Percentiles rank a stretch among this genome's conserved stretches.
These are phyloP conservation scores for Metahyphopichia silvanorum DNA, from an alignment of 805 yeast genomes.

Conservation along the genomic window DNA sequence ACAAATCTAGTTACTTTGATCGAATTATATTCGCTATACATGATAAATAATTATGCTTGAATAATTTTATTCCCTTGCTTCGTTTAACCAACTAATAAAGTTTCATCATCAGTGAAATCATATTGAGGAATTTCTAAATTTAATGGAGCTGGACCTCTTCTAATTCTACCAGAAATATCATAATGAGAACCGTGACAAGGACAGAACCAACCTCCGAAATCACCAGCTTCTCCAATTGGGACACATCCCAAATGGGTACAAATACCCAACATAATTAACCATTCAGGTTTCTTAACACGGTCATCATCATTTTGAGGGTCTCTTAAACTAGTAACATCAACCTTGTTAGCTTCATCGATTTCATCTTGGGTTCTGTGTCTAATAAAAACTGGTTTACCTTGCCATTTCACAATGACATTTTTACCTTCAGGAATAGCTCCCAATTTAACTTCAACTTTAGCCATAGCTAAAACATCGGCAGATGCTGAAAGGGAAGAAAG, in stretches of 20 bases:
- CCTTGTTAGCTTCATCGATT: slow-evolving; percentile 88
- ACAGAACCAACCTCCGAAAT: slow-evolving; percentile 99
- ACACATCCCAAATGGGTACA: slow-evolving; percentile 99
- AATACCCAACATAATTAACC: slow-evolving; percentile 99
- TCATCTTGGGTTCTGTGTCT: slow-evolving; percentile 96
- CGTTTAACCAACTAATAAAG: slow-evolving; percentile 80
- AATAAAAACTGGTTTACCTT: slow-evolving; percentile 99
- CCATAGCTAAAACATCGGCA: slow-evolving; percentile 98
- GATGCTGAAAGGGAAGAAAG: slow-evolving; percentile 94
- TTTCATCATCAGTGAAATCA: slow-evolving; percentile 73
- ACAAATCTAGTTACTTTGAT: no score
- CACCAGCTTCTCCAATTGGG: slow-evolving; percentile 99
- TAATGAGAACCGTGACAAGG: slow-evolving; percentile 99
- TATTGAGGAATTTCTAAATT: slow-evolving; percentile 96
- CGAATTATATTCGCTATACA: no score
- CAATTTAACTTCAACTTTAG: slow-evolving; percentile 96
- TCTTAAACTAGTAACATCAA: slow-evolving; percentile 75
- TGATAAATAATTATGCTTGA: no score
- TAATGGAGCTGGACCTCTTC: slow-evolving; percentile 99
- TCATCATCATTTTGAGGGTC: slow-evolving; percentile 93
- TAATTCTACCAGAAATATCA: slow-evolving; percentile 99
- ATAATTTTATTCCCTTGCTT: slow-evolving; percentile 1
- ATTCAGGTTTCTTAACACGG: slow-evolving; percentile 95
- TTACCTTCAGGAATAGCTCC: slow-evolving; percentile 94
- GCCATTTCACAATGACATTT: slow-evolving; percentile 98